Conservation (phyloP, 164 flowering plant species). For the Vitis rupestris region DNA sequence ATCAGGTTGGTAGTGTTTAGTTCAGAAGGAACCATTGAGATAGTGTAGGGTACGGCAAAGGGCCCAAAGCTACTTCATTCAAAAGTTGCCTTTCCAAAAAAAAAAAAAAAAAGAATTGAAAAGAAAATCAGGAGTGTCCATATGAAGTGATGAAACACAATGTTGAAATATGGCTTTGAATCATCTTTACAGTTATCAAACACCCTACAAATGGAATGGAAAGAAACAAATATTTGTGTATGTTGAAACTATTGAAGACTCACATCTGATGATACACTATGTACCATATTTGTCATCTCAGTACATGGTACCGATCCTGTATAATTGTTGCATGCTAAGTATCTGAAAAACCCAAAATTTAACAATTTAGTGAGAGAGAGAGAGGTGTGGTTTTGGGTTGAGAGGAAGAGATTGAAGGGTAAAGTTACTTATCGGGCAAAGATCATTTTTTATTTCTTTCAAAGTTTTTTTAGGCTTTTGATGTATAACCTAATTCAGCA, state of each 20-base stretch:
- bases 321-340: conserved; percentile 78
- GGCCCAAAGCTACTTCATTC: background rate
- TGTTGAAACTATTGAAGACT: conserved; percentile 13
- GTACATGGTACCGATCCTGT: conserved; percentile 82
- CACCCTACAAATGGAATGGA: background rate
- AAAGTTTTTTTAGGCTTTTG: conserved; percentile 82
- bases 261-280: conserved; percentile 75
- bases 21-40: background rate
- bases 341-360: conserved; percentile 38
- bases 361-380: background rate
- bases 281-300: conserved; percentile 92
- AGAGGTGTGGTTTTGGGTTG: background rate
- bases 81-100: background rate
- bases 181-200: background rate
- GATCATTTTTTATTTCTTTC: conserved; percentile 67
- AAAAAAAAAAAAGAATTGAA: background rate
- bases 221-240: background rate
- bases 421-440: conserved; percentile 62
- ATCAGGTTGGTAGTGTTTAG: background rate
- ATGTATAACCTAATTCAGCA: conserved; percentile 60
- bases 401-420: background rate
- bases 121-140: background rate
- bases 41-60: background rate
- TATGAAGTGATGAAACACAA: background rate
- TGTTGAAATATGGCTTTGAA: background rate